Evolutionary conservation across 768 basidiomycete species (phyloP).

Genomic region (Clitopilus hobsonii): DNA sequence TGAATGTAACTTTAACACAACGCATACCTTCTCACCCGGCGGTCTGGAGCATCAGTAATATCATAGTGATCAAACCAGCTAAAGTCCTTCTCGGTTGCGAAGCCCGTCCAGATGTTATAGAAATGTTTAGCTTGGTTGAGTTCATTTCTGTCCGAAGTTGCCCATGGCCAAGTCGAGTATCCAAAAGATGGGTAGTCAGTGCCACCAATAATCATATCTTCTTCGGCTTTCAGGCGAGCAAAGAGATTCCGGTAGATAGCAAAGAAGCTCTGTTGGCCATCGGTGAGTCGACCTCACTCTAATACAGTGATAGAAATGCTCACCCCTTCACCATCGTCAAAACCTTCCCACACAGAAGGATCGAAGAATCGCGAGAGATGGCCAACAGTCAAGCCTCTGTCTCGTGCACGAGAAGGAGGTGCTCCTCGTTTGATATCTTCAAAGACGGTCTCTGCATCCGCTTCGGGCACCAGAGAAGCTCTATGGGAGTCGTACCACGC

Average conservation of each 20-base stretch:
- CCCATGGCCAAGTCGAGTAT: slow-evolving; percentile 70
- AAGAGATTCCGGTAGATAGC: slow-evolving; percentile 88
- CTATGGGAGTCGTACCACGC: slow-evolving; percentile 98
- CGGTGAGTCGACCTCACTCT: not conserved
- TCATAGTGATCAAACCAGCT: slow-evolving; percentile 86
- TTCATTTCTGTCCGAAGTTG: slow-evolving; percentile 37
- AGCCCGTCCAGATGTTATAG: slow-evolving; percentile 84
- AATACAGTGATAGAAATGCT: slow-evolving; percentile 12
- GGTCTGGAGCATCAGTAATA: slow-evolving; percentile 77
- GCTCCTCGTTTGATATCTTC: slow-evolving; percentile 79
- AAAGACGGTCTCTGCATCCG: slow-evolving; percentile 81
- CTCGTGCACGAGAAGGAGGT: slow-evolving; percentile 45
- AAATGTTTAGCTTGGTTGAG: slow-evolving; percentile 59
- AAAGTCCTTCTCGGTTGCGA: slow-evolving; percentile 85
- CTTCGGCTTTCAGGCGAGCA: slow-evolving; percentile 76
- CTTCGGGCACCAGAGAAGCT: slow-evolving; percentile 71
- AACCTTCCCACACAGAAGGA: slow-evolving; percentile 56
- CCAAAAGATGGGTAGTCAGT: slow-evolving; percentile 81
- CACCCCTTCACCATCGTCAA: slow-evolving; percentile 62
- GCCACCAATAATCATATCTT: slow-evolving; percentile 40
- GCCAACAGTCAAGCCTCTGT: slow-evolving; percentile 73
- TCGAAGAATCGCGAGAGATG: slow-evolving; percentile 88
- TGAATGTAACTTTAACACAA: not conserved
- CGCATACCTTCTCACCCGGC: slow-evolving; percentile 67
- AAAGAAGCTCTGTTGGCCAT: slow-evolving; percentile 70